These are phyloP conservation scores for Dendrothele bispora DNA, from an alignment of 768 basidiomycete species.

Conservation along the genomic window DNA sequence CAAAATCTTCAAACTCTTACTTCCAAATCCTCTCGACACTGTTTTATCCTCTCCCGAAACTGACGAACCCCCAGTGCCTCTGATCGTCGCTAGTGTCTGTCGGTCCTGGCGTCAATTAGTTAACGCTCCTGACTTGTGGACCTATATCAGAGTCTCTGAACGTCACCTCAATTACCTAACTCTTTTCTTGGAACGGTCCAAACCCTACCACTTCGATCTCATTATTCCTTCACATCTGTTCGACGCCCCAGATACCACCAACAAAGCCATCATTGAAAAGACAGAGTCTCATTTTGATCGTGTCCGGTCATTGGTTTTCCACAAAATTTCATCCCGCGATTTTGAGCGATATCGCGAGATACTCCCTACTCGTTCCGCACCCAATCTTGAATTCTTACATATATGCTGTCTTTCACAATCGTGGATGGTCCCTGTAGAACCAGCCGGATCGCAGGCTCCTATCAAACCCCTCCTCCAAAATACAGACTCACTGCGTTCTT, in stretches of 20 bases:
- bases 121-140: slow-evolving; percentile 30
- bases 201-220: slow-evolving; percentile 19
- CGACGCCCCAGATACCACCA: not conserved
- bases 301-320: not conserved
- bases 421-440: not conserved
- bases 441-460: not conserved
- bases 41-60: not conserved
- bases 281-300: not conserved
- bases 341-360: not conserved
- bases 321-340: not conserved
- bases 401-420: not conserved
- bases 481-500: slow-evolving; percentile 7
- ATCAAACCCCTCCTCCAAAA: not conserved
- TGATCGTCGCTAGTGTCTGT: slow-evolving; percentile 25
- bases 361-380: not conserved
- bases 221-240: slow-evolving; percentile 4
- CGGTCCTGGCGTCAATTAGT: slow-evolving; percentile 25
- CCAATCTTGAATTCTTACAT: not conserved
- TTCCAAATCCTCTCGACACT: too few species aligned
- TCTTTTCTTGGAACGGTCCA: slow-evolving; percentile 29
- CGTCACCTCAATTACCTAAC: slow-evolving; percentile 12
- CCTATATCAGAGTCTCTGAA: slow-evolving; percentile 18
- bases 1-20: slow-evolving; percentile 5
- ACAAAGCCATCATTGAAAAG: not conserved
- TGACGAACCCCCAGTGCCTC: slow-evolving; percentile 10